These are phyloP conservation scores for Populus simonii DNA, from an alignment of 345 rosid genomes.

Conservation along the genomic window DNA sequence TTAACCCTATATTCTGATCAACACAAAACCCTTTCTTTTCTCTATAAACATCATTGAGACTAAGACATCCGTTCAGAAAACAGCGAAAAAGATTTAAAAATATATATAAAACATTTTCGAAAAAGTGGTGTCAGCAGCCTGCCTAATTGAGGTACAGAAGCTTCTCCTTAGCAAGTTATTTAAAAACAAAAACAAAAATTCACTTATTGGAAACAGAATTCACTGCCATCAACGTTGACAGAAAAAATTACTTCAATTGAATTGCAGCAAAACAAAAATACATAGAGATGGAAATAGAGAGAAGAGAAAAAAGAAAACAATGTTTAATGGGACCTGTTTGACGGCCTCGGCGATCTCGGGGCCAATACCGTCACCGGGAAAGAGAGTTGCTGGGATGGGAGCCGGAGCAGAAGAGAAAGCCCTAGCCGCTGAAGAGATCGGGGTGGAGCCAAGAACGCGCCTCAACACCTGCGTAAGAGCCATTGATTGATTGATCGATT, in stretches of 20 bases:
- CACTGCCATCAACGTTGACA: not conserved
- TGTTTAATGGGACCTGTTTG: constrained; percentile 49
- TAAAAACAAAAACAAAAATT: not conserved
- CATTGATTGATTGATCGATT: constrained; percentile 6
- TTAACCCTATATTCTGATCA: not conserved
- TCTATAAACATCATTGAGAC: not conserved
- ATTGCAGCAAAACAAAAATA: no score
- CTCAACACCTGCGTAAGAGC: constrained; percentile 32
- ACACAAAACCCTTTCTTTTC: not conserved
- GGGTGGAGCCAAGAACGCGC: constrained; percentile 34
- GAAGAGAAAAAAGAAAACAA: not conserved
- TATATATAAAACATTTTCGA: not conserved
- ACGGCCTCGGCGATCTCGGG: constrained; percentile 98
- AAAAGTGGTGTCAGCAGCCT: not conserved
- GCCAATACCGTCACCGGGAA: constrained; percentile 99
- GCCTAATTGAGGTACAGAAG: not conserved
- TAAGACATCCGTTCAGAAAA: not conserved
- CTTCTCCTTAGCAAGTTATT: not conserved
- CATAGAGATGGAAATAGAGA: not conserved
- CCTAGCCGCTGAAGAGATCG: constrained; percentile 33
- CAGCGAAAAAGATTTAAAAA: not conserved
- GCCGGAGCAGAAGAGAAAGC: constrained; percentile 50
- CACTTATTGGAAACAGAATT: not conserved
- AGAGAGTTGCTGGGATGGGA: constrained; percentile 84
- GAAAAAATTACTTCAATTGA: no score